phyloP scores from a whole-genome alignment of 768 basidiomycete genomes.

The Lentinus tigrinus region DNA sequence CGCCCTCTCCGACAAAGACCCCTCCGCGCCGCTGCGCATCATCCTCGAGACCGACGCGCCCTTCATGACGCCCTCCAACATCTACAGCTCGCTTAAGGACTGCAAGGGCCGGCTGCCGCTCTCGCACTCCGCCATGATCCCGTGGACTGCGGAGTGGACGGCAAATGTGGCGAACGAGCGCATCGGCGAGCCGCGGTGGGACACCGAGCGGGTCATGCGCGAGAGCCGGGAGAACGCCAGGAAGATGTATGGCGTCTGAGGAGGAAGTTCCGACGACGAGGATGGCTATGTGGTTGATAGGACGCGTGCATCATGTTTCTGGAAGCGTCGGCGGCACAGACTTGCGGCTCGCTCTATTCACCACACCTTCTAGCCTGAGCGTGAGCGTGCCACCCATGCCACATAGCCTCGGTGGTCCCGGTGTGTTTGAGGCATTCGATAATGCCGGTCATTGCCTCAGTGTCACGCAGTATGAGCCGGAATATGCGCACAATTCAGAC shows the following conservation, averaged over 20 bases:
- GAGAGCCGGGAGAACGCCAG: constrained; percentile 65
- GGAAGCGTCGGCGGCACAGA: too few species aligned
- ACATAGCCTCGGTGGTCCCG: too few species aligned
- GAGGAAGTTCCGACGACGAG: neutral
- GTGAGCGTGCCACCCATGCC: too few species aligned
- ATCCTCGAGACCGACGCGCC: constrained; percentile 87
- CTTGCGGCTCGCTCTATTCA: too few species aligned
- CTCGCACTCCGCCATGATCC: constrained; percentile 79
- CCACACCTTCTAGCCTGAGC: too few species aligned
- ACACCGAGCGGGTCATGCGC: constrained; percentile 54
- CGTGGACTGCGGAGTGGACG: constrained; percentile 81
- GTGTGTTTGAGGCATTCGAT: too few species aligned
- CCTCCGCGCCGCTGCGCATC: constrained; percentile 30
- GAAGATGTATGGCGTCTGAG: constrained; percentile 51
- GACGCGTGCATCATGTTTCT: neutral
- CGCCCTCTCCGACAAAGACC: constrained; percentile 14
- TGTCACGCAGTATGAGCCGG: too few species aligned
- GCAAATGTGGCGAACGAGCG: constrained; percentile 42
- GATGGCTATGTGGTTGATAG: neutral
- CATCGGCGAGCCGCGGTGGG: constrained; percentile 34
- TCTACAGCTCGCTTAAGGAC: constrained; percentile 55
- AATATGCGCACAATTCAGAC: too few species aligned
- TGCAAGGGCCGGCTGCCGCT: constrained; percentile 61
- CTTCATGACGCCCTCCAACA: constrained; percentile 78
- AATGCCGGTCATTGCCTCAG: too few species aligned